Evolutionary conservation across 179 eudicot genomes (phyloP), one percentile per base, ranked within the genome.

Genomic region (Corrigiola litoralis): DNA sequence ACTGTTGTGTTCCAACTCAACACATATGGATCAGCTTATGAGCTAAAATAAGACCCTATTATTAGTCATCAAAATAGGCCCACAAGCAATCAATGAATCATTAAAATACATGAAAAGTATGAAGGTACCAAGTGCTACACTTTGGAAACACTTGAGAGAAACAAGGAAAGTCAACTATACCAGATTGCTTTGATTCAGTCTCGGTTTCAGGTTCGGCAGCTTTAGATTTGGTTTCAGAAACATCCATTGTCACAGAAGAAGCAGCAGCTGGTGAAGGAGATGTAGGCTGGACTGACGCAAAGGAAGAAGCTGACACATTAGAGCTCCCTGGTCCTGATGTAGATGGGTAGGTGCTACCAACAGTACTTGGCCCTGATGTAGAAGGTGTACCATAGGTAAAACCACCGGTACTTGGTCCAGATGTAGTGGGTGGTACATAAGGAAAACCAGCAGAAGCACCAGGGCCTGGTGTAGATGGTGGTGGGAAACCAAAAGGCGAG

Each of bases 401-500:
- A 20, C 74, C 70, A 51, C n/a, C n/a, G n/a, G 49, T 48, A 56
- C 55, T 51, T 36, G 48, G 23, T 17, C 69, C 69, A 7, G 60
- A 10, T 2, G 65, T 51, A n/a, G 68, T 48, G 25, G 72, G 69
- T 60, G 60, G 72, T 62, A 54, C 75, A 56, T 53, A 74, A 18
- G 66, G 34, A 55, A 41, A 74, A 20, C 74, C 70, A 51, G 80
- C 32, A 29, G 76, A 45, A 16, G 70, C 47, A 53, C 55, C 62
- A 32, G 81, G 54, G 57, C 77, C 69, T 57, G 88, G 48, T 27
- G 81, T 45, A 27, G 78, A 31, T 33, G 87, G 77, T 34, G 81
- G 65, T 41, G 89, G 83, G 37, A 76, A 86, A 31, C 85, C 81
- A 61, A 86, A 84, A 50, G 94, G 85, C 59, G 91, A 83, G 31